Base-by-base conservation (phyloP, 2,329 filamentous ascomycete species). In the Talaromyces albobiverticillius region DNA sequence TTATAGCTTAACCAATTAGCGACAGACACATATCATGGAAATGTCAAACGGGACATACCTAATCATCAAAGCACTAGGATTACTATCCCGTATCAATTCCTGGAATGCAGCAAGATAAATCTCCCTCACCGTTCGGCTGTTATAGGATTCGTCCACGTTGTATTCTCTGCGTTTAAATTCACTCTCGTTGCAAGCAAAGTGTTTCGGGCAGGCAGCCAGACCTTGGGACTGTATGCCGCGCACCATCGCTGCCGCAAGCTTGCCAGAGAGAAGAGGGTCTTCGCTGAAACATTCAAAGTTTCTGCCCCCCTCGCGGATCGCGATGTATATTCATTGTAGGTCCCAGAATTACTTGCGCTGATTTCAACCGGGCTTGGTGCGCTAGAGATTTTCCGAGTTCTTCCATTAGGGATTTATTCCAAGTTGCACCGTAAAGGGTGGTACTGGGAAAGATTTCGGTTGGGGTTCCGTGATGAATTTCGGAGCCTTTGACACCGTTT, bases 281-380 rank as follows among this genome's bases (percentile, higher is more conserved):
- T 94, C 89, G 0, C 88, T 90, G 67, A 90, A 94, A 0, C 88
- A 91, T 71, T 94, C 90, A 61, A 93, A 94, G 59, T 90, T 91
- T 55, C 90, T 81, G n/a, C 18, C 90, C 90, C 16, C 89, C 89
- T 0, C 94, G 78, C 0, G 90, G 90, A 50, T 88, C 88, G 14
- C 90, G 82, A 63, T 94, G 89, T 77, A 90, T 86, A 73, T 89
- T 91, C 34, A 91, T 84, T 1, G 89, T 91, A 2, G 88, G 88
- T 0, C 86, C 89, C 8, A 93, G 79, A 6, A 92, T 76, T 31
- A 92, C 80, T 57, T 90, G 80, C 26, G 87, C 86, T 5, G 87
- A 88, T 63, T 89, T 85, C 18, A 88, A 87, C 62, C 84, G 87
- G 23, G 80, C 78, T 69, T 93, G 89, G 11, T 85, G 76, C 11